Evolutionary conservation across 2,329 filamentous ascomycete genomes (phyloP).

Genomic region (Dactylellina drechsleri): DNA sequence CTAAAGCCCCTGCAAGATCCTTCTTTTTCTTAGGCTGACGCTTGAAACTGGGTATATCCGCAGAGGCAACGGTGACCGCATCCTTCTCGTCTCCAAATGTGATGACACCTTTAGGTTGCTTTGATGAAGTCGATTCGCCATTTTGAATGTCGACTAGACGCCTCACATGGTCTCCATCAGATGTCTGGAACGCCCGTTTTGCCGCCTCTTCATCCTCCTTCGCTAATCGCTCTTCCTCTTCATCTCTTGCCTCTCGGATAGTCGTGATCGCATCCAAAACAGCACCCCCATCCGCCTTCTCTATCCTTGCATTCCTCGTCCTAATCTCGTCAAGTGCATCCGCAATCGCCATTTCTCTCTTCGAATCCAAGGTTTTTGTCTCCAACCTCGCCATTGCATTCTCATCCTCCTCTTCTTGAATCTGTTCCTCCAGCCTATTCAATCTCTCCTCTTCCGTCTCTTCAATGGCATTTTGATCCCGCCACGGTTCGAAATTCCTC

Average conservation of each 20-base stretch:
- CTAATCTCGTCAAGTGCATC: conserved; percentile 96
- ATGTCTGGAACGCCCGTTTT: conserved; percentile 74
- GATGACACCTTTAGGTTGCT: conserved; percentile 57
- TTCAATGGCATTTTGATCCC: conserved; percentile 72
- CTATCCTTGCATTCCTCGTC: conserved; percentile 86
- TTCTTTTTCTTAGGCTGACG: conserved; percentile 87
- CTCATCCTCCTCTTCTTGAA: conserved; percentile 71
- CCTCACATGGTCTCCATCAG: conserved; percentile 59
- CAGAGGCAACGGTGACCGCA: conserved; percentile 59
- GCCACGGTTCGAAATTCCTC: conserved; percentile 93
- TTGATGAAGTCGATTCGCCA: conserved; percentile 25
- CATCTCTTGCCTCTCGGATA: conserved; percentile 68
- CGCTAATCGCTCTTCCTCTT: conserved; percentile 74
- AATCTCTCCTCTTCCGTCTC: conserved; percentile 89
- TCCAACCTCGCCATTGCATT: conserved; percentile 97
- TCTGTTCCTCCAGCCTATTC: conserved; percentile 76
- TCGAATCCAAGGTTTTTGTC: conserved; percentile 90
- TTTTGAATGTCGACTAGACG: conserved; percentile 55
- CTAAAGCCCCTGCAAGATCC: conserved; percentile 76
- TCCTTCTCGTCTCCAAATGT: conserved; percentile 60
- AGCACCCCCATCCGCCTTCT: conserved; percentile 76
- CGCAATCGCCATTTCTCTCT: conserved; percentile 94
- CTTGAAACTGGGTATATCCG: conserved; percentile 73
- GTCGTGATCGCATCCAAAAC: conserved; percentile 68
- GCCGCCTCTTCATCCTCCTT: conserved; percentile 86